Evolutionary conservation across 208 protist genomes (phyloP).

Genomic region (Porcisia hertigi): DNA sequence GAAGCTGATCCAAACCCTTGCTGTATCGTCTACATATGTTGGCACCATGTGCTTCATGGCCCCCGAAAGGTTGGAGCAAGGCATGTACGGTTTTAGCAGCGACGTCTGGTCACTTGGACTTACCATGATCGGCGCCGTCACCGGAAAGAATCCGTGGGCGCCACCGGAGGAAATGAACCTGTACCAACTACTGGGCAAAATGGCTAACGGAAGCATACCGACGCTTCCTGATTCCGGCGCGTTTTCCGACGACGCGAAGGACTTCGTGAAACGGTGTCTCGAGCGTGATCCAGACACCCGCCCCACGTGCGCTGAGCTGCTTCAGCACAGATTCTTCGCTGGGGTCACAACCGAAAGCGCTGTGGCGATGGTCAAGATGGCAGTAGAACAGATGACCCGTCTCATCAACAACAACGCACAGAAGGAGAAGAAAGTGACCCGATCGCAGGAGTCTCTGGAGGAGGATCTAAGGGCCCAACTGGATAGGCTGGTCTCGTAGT

Average conservation of each 20-base stretch:
- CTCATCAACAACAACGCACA: conserved; percentile 81
- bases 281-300: conserved; percentile 71
- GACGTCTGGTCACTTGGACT: conserved; percentile 94
- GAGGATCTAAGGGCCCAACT: conserved; percentile 75
- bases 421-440: conserved; percentile 49
- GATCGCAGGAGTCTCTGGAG: conserved; percentile 58
- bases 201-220: conserved; percentile 75
- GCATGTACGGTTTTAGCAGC: conserved; percentile 90
- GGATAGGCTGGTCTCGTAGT: conserved; percentile 59
- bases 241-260: conserved; percentile 69
- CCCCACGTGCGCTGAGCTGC: conserved; percentile 65
- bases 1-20: conserved; percentile 87
- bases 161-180: conserved; percentile 89
- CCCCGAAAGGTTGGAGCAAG: conserved; percentile 89
- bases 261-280: conserved; percentile 81
- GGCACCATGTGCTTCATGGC: conserved; percentile 96
- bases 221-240: conserved; percentile 55
- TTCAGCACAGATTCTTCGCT: conserved; percentile 81
- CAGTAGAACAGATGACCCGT: conserved; percentile 84
- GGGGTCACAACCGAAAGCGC: conserved; percentile 68
- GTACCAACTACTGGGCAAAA: conserved; percentile 81
- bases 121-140: conserved; percentile 82
- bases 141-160: conserved; percentile 85
- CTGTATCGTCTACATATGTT: conserved; percentile 90
- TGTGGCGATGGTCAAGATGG: conserved; percentile 80